Evolutionary conservation across 2,329 filamentous ascomycete species (phyloP), one percentile per base, ranked within the genome.

Genomic region (Aspergillus cejpii): DNA sequence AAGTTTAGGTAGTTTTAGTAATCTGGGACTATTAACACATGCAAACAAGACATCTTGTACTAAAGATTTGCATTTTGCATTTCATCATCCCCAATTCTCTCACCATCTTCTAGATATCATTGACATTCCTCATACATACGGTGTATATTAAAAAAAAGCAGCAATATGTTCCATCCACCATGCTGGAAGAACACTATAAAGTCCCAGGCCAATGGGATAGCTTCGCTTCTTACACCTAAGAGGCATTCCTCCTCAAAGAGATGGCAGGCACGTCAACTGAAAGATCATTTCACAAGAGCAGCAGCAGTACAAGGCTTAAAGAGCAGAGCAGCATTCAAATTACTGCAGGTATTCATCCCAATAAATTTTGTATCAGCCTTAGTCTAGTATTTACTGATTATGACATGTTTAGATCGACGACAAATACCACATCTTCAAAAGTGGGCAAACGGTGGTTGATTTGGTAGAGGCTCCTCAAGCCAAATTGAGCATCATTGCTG

Each of bases 261-360:
- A 66, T 98, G 92, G 92, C 87, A 88, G 64, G 76, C 77, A 41
- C 83, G 92, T 15, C 90, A 96, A 61, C 73, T 73, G 29, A 76
- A 69, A 31, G 92, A 98, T 69, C 69, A 68, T 14, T 94, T 81
- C 63, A 79, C 84, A 0, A 79, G 79, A 44, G 80, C 85, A 56
- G 90, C 92, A 37, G 85, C 81, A 59, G 81, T 94, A 2, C 77
- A 85, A 54, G 84, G 84, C 0, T 71, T 96, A 46, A 96, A 91
- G 68, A 94, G 88, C 58, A 81, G 92, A 50, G 92, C 92, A 20
- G 92, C 90, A 0, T 96, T 92, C 67, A 98, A 98, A 67, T 73
- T 98, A 7, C 69, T 96, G 14, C 86, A 96, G 74, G 88, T 88
- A 62, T 38, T 12, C 10, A 21, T 39, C n/a, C 8, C n/a, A n/a